phyloP scores from a whole-genome alignment of 2,329 filamentous ascomycete genomes.

The Lasiodiplodia citricola region DNA sequence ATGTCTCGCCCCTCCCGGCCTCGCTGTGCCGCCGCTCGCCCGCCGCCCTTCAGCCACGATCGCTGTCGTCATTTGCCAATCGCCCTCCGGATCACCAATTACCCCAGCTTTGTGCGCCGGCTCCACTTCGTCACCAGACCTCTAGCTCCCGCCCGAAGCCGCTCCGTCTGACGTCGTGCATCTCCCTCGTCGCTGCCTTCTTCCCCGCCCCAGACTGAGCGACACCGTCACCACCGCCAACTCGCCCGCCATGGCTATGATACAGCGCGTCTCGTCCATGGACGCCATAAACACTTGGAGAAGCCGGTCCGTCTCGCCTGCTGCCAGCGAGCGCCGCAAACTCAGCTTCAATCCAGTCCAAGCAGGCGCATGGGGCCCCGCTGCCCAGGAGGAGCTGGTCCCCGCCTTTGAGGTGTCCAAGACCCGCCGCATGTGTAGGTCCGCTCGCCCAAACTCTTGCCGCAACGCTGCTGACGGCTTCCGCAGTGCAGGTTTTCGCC shows the following conservation, averaged over 20 bases:
- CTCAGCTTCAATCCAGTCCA: slow-evolving; percentile 55
- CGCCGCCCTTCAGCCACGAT: background rate
- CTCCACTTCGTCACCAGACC: background rate
- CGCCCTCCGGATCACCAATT: background rate
- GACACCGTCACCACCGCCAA: background rate
- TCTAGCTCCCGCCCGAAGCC: background rate
- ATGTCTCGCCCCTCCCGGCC: background rate
- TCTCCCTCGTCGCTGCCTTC: background rate
- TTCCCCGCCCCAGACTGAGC: background rate
- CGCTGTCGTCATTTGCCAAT: slow-evolving; percentile 19
- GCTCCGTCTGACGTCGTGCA: slow-evolving; percentile 5
- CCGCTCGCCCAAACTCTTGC: background rate
- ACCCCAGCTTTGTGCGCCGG: slow-evolving; percentile 14
- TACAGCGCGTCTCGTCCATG: slow-evolving; percentile 46
- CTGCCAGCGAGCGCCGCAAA: slow-evolving; percentile 49
- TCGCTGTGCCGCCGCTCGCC: background rate
- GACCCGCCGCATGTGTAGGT: slow-evolving; percentile 58
- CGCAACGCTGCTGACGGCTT: background rate
- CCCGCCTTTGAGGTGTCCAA: slow-evolving; percentile 61
- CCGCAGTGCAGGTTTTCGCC: slow-evolving; percentile 68
- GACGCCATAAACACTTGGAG: slow-evolving; percentile 49
- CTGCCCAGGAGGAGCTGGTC: slow-evolving; percentile 48
- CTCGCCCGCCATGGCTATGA: slow-evolving; percentile 42
- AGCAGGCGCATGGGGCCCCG: slow-evolving; percentile 49
- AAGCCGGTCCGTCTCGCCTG: slow-evolving; percentile 35